Evolutionary conservation across 129 eudicot genomes (phyloP).

Genomic region (Calendula officinalis): DNA sequence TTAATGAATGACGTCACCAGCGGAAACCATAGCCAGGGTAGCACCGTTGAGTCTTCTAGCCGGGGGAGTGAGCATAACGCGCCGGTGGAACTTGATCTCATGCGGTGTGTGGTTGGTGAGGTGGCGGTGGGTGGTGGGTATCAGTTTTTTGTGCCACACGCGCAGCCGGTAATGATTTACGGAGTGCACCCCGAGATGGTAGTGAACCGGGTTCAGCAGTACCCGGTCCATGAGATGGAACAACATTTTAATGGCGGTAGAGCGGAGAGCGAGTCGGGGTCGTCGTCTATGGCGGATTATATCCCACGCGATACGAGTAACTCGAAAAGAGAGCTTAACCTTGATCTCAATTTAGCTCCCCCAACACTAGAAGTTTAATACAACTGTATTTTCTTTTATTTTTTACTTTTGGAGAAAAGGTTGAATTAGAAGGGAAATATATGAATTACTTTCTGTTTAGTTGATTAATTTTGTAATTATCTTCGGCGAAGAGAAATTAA

Average conservation of each 20-base stretch:
- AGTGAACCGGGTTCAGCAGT: constrained; percentile 13
- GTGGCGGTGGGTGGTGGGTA: constrained; percentile 19
- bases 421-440: constrained; percentile 9
- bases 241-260: constrained; percentile 33
- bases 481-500: neutral
- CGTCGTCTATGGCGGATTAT: constrained; percentile 51
- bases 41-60: constrained; percentile 58
- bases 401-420: neutral
- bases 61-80: constrained; percentile 34
- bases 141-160: constrained; percentile 8
- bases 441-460: constrained; percentile 4
- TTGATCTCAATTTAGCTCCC: constrained; percentile 63
- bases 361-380: constrained; percentile 39
- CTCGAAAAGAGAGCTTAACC: constrained; percentile 40
- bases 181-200: constrained; percentile 19
- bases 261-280: constrained; percentile 49
- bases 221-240: constrained; percentile 25
- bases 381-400: neutral
- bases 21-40: constrained; percentile 41
- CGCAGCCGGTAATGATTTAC: constrained; percentile 22
- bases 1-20: constrained; percentile 12
- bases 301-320: constrained; percentile 29
- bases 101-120: constrained; percentile 39
- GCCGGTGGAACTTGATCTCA: constrained; percentile 54
- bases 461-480: constrained; percentile 15